Percentiles rank a stretch among this genome's conserved stretches.
phyloP scores from a whole-genome alignment of 495 filamentous ascomycete species.

The Durotheca rogersii region DNA sequence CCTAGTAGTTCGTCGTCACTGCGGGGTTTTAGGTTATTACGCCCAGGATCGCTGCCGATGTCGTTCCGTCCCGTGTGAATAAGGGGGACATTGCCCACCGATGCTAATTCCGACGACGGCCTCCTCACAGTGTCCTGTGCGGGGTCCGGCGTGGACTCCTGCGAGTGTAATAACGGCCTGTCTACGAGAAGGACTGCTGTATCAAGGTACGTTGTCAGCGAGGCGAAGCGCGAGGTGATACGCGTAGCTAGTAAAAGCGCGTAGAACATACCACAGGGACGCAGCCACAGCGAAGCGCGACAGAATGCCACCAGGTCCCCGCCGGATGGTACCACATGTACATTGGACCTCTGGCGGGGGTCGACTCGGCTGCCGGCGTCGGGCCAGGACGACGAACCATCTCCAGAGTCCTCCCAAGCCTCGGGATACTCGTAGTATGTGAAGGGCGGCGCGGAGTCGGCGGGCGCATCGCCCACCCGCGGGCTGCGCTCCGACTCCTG shows the following conservation, averaged over 20 bases:
- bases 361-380: too few relatives aligned
- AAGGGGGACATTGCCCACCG: too few relatives aligned
- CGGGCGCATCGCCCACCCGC: neutral
- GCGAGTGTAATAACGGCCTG: neutral
- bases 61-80: neutral
- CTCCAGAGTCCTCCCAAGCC: conserved; percentile 12
- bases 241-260: too few relatives aligned
- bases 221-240: too few relatives aligned
- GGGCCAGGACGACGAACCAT: too few relatives aligned
- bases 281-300: conserved; percentile 36
- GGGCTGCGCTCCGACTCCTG: neutral
- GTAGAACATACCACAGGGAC: neutral
- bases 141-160: too few relatives aligned
- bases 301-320: conserved; percentile 32
- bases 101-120: too few relatives aligned
- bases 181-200: conserved; percentile 38
- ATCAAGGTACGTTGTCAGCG: too few relatives aligned
- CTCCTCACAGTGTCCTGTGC: too few relatives aligned
- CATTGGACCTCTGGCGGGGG: too few relatives aligned
- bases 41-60: neutral
- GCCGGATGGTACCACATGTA: conserved; percentile 10
- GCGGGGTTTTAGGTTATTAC: neutral
- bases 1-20: conserved; percentile 14
- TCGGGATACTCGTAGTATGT: conserved; percentile 40
- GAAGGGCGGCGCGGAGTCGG: conserved; percentile 5